Evolutionary conservation across 2,329 filamentous ascomycete genomes (phyloP).

Genomic region (Trichophyton verrucosum): DNA sequence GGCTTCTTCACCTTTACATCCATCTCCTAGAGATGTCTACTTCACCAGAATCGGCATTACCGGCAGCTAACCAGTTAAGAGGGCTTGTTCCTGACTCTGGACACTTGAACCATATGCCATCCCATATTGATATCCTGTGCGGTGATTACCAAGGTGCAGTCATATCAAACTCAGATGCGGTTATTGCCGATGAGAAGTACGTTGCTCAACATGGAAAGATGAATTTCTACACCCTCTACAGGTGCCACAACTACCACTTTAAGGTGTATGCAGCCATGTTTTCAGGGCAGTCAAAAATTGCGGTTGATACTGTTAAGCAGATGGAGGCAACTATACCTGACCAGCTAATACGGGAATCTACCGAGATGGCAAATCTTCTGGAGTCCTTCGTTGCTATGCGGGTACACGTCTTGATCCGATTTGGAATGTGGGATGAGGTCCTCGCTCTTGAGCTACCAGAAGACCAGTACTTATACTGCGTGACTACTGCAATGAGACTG

Average conservation of each 20-base stretch:
- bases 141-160: slow-evolving; percentile 60
- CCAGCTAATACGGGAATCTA: slow-evolving; percentile 49
- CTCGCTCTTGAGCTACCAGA: slow-evolving; percentile 43
- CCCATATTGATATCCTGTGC: slow-evolving; percentile 60
- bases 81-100: slow-evolving; percentile 56
- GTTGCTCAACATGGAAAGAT: slow-evolving; percentile 44
- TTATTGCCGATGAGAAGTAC: slow-evolving; percentile 55
- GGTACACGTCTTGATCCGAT: slow-evolving; percentile 58
- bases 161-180: slow-evolving; percentile 53
- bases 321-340: slow-evolving; percentile 54
- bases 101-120: slow-evolving; percentile 65
- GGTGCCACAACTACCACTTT: slow-evolving; percentile 63
- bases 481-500: slow-evolving; percentile 54
- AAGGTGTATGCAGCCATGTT: slow-evolving; percentile 69
- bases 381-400: slow-evolving; percentile 58
- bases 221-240: slow-evolving; percentile 68
- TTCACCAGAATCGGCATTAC: slow-evolving; percentile 50
- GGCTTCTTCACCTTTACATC: slow-evolving; percentile 62
- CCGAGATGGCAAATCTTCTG: slow-evolving; percentile 68
- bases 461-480: slow-evolving; percentile 52
- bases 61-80: slow-evolving; percentile 49
- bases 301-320: slow-evolving; percentile 46
- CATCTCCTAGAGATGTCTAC: slow-evolving; percentile 68
- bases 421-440: slow-evolving; percentile 59
- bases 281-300: slow-evolving; percentile 50